These are phyloP conservation scores for Lactuca sativa DNA, from an alignment of 129 eudicot species.

Conservation along the genomic window DNA sequence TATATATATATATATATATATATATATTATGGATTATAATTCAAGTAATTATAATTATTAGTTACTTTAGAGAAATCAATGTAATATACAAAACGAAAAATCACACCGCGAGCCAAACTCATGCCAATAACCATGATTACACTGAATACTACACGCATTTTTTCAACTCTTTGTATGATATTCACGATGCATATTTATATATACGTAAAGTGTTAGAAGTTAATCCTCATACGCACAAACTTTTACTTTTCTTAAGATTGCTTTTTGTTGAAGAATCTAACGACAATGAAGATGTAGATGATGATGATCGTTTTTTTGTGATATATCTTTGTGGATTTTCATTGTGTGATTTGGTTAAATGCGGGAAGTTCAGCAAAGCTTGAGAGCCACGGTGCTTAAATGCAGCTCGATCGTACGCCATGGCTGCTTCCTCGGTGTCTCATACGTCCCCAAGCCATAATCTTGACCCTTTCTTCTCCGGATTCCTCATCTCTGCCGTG, in stretches of 20 bases:
- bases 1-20: too few species aligned
- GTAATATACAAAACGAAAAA: too few species aligned
- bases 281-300: neutral
- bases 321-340: neutral
- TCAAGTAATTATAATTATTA: too few species aligned
- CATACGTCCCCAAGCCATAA: slow-evolving; percentile 28
- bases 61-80: too few species aligned
- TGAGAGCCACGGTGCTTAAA: slow-evolving; percentile 27
- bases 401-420: slow-evolving; percentile 28
- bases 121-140: too few species aligned
- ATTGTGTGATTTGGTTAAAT: slow-evolving; percentile 11
- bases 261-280: neutral
- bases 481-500: slow-evolving; percentile 31
- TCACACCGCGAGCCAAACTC: too few species aligned
- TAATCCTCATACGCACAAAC: neutral
- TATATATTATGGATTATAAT: too few species aligned
- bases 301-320: neutral
- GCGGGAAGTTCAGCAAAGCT: slow-evolving; percentile 30
- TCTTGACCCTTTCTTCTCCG: slow-evolving; percentile 25
- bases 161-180: too few species aligned
- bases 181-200: too few species aligned
- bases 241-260: neutral
- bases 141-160: too few species aligned
- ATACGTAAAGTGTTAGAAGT: neutral
- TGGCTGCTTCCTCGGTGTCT: slow-evolving; percentile 24